Conservation (phyloP, 768 basidiomycete species). For the Clitopilus hobsonii region DNA sequence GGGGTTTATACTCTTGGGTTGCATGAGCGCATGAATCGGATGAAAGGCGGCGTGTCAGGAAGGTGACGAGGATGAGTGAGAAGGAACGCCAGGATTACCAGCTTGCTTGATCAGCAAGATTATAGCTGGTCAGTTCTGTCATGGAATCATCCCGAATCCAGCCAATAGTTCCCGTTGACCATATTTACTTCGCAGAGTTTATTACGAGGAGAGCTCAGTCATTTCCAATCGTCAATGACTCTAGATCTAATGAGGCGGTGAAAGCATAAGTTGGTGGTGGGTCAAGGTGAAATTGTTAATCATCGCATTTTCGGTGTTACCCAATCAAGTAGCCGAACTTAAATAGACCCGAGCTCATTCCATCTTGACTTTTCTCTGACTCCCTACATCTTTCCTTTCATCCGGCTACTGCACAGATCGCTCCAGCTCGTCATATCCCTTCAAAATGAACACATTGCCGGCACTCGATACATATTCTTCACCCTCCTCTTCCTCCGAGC, state of each 20-base stretch:
- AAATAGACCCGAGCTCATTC: not conserved
- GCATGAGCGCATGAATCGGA: too few species aligned
- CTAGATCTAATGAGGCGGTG: not conserved
- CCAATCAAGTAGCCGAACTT: not conserved
- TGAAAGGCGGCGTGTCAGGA: not conserved
- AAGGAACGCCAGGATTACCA: not conserved
- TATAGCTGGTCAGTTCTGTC: not conserved
- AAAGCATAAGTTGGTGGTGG: not conserved
- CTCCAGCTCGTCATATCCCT: slow-evolving; percentile 13
- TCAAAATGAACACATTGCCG: slow-evolving; percentile 4
- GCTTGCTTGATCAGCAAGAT: not conserved
- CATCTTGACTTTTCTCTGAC: slow-evolving; percentile 3
- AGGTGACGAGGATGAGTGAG: not conserved
- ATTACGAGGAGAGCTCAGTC: not conserved
- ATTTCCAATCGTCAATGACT: not conserved
- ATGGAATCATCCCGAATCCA: not conserved
- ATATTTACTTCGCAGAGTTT: not conserved
- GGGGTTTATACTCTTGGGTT: too few species aligned
- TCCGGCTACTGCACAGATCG: not conserved
- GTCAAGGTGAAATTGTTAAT: not conserved
- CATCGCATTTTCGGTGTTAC: not conserved
- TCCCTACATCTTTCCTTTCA: slow-evolving; percentile 1
- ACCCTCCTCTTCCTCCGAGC: slow-evolving; percentile 20
- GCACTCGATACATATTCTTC: slow-evolving; percentile 29
- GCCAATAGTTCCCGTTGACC: not conserved